phyloP scores from a whole-genome alignment of 768 basidiomycete species.

The Termitomyces sp. region DNA sequence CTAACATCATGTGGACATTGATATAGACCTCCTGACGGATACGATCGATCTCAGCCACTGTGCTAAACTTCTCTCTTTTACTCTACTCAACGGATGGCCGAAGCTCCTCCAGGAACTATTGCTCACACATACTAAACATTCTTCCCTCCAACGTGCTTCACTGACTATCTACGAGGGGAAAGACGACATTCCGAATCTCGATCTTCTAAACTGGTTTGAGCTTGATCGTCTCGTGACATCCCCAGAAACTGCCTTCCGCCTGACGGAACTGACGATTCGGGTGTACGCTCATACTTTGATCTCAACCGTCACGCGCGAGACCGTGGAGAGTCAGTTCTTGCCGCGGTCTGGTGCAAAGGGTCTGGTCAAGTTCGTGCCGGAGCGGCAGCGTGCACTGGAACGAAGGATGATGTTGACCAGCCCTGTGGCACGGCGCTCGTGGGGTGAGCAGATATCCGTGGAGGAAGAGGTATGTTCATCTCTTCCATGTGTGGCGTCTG shows the following conservation, averaged over 20 bases:
- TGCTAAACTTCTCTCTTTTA: slow-evolving; percentile 12
- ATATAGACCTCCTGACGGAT: slow-evolving; percentile 5
- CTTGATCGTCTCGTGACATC: slow-evolving; percentile 9
- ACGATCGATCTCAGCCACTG: slow-evolving; percentile 9
- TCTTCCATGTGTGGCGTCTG: too few relatives aligned
- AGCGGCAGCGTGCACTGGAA: slow-evolving; percentile 4
- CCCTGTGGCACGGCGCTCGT: slow-evolving; percentile 6
- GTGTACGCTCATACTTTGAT: slow-evolving; percentile 10
- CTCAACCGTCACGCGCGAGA: slow-evolving; percentile 5
- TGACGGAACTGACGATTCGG: slow-evolving; percentile 8
- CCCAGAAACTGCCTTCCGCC: slow-evolving; percentile 6
- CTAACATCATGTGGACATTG: neutral
- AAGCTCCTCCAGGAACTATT: slow-evolving; percentile 10
- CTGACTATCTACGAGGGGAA: slow-evolving; percentile 12
- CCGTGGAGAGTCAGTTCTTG: slow-evolving; percentile 8
- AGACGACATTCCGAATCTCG: slow-evolving; percentile 12
- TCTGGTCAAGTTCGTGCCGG: slow-evolving; percentile 9
- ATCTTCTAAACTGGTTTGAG: slow-evolving; percentile 11
- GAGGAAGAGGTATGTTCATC: neutral
- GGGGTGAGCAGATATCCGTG: slow-evolving; percentile 7
- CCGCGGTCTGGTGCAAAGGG: slow-evolving; percentile 11
- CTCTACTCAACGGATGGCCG: slow-evolving; percentile 14
- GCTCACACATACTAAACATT: slow-evolving; percentile 1
- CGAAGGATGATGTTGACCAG: slow-evolving; percentile 2
- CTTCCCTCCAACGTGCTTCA: slow-evolving; percentile 2